Conservation (phyloP, 1,284 basidiomycete genomes). For the Moesziomyces sp. region DNA sequence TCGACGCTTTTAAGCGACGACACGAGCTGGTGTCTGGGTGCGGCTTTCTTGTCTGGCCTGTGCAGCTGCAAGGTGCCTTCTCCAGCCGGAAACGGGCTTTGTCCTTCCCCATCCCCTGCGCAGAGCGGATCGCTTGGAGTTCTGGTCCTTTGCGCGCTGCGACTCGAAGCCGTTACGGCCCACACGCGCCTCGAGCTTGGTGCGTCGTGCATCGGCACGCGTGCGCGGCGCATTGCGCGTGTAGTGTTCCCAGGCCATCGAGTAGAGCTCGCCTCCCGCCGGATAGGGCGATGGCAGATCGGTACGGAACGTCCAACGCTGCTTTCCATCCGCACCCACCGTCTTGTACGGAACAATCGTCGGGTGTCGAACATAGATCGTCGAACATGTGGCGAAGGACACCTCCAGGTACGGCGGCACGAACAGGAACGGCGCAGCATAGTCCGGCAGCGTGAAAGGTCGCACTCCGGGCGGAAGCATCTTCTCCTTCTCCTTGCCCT, state of each 20-base stretch:
- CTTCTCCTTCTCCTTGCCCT: constrained; percentile 29
- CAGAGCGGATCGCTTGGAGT: constrained; percentile 46
- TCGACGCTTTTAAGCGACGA: constrained; percentile 13
- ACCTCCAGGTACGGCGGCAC: constrained; percentile 94
- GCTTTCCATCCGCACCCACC: constrained; percentile 5
- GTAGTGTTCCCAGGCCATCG: constrained; percentile 66
- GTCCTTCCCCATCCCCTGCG: constrained; percentile 60
- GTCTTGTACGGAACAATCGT: constrained; percentile 79
- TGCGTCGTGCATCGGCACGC: constrained; percentile 56
- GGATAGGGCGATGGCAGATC: constrained; percentile 66
- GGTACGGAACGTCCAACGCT: constrained; percentile 49
- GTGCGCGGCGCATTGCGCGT: constrained; percentile 62
- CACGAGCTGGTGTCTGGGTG: neutral
- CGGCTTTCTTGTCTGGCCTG: constrained; percentile 7
- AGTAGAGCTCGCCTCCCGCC: constrained; percentile 61
- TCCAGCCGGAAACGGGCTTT: constrained; percentile 41
- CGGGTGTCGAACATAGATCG: constrained; percentile 92
- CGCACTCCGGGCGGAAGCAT: constrained; percentile 58
- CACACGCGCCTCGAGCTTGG: constrained; percentile 52
- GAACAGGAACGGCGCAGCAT: constrained; percentile 90
- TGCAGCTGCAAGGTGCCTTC: constrained; percentile 28
- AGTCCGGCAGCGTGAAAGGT: constrained; percentile 83
- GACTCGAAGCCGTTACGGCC: constrained; percentile 55
- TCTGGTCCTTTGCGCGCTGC: constrained; percentile 55
- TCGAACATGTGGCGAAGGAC: constrained; percentile 89